Base-by-base conservation (phyloP, 2,329 filamentous ascomycete genomes). In the Fusarium pilosicola region DNA sequence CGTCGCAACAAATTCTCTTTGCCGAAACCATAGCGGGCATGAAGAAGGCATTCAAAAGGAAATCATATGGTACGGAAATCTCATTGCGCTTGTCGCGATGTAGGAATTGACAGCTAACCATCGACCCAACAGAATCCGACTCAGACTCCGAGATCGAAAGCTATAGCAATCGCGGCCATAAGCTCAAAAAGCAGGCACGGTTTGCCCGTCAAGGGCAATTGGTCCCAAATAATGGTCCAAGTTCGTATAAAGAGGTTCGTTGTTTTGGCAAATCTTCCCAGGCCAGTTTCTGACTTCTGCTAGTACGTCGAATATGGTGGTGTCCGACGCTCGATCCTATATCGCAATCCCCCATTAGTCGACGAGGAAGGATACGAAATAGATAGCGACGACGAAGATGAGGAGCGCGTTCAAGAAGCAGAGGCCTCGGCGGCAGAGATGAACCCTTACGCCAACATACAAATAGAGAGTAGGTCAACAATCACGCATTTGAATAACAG, bases 311-410 rank as follows among this genome's bases (percentile, higher is more conserved):
- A 94, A 64, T 93, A 94, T 80, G 92, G 89, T 39, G 94, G 94
- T 67, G 92, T 92, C 79, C 86, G 88, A 66, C 88, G 94, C 79
- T 87, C 90, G 62, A 94, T 95, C 74, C 90, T 97, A 72, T 90
- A 90, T 80, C 89, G 89, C 74, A 96, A 95, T 76, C 92, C 92
- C 10, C 88, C 89, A 17, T 85, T 93, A 52, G 85, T 93, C 74
- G 93, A 96, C 82, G 90, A 94, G 51, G 93, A 96, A 76, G 93
- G 93, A 71, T 94, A 93, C 79, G 90, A 94, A 71, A 85, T 94
- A 62, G 91, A 94, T 46, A 92, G 90, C 79, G 90, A 92, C 70
- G 92, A 94, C 67, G 91, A 93, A 69, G 89, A 93, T 64, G 89
- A 93, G 62, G 89, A 91, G 46, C 88, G 87, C 64, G 81, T 90